Percentiles rank a stretch among this genome's conserved stretches.
Conservation (phyloP, 73 alveolate species). For the Symbiodinium natans region DNA sequence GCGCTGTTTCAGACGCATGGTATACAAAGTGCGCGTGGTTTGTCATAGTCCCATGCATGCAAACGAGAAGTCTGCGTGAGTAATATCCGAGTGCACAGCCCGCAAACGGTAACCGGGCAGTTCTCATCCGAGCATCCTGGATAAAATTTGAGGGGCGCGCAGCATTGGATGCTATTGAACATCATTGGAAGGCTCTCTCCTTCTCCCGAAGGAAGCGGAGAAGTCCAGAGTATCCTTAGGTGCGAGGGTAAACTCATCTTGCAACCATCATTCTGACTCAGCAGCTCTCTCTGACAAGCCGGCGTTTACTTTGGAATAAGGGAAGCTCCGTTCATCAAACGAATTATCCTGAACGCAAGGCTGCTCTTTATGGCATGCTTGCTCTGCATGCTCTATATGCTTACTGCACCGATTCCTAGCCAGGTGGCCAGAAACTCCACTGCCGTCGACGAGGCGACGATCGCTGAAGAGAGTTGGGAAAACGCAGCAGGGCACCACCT, state of each 20-base stretch:
- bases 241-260: background rate
- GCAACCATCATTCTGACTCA: background rate
- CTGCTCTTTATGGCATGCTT: too few species aligned
- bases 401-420: too few species aligned
- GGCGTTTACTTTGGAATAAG: too few species aligned
- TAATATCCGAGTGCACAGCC: background rate
- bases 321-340: too few species aligned
- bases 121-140: slow-evolving; percentile 52
- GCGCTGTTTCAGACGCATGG: background rate
- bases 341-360: too few species aligned
- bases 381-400: too few species aligned
- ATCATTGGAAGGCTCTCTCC: background rate
- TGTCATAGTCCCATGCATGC: too few species aligned
- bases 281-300: background rate
- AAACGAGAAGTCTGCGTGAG: too few species aligned
- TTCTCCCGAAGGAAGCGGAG: slow-evolving; percentile 67
- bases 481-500: slow-evolving; percentile 89
- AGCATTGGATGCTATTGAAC: too few species aligned
- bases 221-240: slow-evolving; percentile 59
- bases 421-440: slow-evolving; percentile 37
- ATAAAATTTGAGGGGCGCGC: background rate
- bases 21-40: background rate
- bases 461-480: slow-evolving; percentile 57
- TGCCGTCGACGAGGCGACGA: slow-evolving; percentile 58
- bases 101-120: slow-evolving; percentile 61